These are phyloP conservation scores for Closterium sp. DNA, from an alignment of 139 green algal species.

Conservation along the genomic window DNA sequence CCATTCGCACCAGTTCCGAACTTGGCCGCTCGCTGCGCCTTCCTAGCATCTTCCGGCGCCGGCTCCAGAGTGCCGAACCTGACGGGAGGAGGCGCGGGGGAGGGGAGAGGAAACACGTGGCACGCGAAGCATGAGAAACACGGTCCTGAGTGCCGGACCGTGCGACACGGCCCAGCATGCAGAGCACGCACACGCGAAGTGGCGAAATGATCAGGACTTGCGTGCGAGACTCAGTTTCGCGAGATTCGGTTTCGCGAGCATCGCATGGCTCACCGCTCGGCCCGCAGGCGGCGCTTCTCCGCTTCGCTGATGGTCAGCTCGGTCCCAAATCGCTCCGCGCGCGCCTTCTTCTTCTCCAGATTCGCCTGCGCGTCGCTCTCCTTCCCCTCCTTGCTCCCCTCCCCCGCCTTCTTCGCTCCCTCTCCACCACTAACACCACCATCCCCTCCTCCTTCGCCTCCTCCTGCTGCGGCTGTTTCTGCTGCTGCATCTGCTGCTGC, in stretches of 20 bases:
- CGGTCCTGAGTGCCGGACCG: too few relatives aligned
- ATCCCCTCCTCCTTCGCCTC: background rate
- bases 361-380: conserved; percentile 51
- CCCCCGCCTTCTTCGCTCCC: background rate
- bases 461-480: background rate
- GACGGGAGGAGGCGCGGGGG: too few relatives aligned
- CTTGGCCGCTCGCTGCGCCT: background rate
- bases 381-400: conserved; percentile 29
- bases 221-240: too few relatives aligned
- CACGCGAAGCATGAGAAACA: too few relatives aligned
- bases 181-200: too few relatives aligned
- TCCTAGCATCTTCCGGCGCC: background rate
- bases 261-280: background rate
- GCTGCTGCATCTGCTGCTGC: background rate
- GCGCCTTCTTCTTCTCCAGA: conserved; percentile 49
- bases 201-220: too few relatives aligned
- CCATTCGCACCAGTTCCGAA: background rate
- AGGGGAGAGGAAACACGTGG: too few relatives aligned
- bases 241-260: background rate
- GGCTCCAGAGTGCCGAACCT: too few relatives aligned
- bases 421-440: background rate
- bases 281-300: too few relatives aligned
- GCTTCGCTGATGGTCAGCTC: conserved; percentile 48
- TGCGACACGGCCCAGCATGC: too few relatives aligned
- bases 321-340: conserved; percentile 80